Evolutionary conservation across 805 yeast genomes (phyloP), one percentile per base, ranked within the genome.

Genomic region (Yarrowia yakushimensis): DNA sequence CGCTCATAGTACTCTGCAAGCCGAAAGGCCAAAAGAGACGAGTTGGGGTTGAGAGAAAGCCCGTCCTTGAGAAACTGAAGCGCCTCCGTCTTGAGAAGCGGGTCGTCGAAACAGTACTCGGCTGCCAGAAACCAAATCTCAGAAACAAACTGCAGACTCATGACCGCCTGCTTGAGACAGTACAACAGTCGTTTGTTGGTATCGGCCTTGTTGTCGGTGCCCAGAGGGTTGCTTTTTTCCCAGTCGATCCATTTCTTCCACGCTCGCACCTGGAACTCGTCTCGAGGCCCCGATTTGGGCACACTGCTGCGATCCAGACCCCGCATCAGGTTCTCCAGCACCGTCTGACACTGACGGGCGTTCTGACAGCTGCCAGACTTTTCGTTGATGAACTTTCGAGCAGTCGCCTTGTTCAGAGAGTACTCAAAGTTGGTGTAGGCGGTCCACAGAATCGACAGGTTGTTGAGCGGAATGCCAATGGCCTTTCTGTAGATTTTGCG

Each of bases 401-500:
- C 94, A 3, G 92, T 87, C 18, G 86, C 76, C 34, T 87, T 78
- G 69, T 87, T 88, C 18, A 85, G 75, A 37, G 85, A 86, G 68
- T 85, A 89, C 73, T 93, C 98, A 85, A 94, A 94, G 64, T 80
- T 78, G 22, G 89, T 86, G 73, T 91, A 93, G 57, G 78, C 84
- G 64, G 82, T 78, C 99, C 99, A 93, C 63, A 88, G 77, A 22
- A 78, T 79, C 71, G 92, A 97, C 52, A 93, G 76, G 64, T 85
- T 83, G 55, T 81, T 81, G 27, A 89, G 79, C 4, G 99, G 99
- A n/a, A 85, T 79, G n/a, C 81, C 77, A 18, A 91, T 78, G 66
- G 87, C 84, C 64, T 82, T 82, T 67, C 87, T 83, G 72, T 86
- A 90, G 4, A 87, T 79, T 65, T 84, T 85, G 68, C 98, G 80